Base-by-base conservation (phyloP, 2,329 filamentous ascomycete genomes). In the Endocalyx cinctus region DNA sequence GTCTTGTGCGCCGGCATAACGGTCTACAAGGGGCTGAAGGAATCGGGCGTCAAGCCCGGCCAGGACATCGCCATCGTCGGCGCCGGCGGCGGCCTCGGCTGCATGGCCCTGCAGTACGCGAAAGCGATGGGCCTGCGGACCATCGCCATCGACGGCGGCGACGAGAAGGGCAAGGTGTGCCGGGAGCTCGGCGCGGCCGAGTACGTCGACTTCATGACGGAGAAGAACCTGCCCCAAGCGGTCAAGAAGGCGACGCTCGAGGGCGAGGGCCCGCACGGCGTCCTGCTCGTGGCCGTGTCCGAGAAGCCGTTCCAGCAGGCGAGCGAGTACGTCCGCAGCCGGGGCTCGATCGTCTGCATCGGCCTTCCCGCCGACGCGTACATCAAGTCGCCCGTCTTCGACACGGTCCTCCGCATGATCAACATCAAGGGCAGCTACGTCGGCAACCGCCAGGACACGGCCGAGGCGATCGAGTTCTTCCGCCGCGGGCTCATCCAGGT, bases 291-390 rank as follows among this genome's bases (percentile, higher is more conserved):
- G 40, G 89, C 90, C 41, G 88, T 87, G 33, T 77, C 72, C 50
- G 89, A 96, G 74, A 87, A 83, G 70, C 90, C 90, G 34, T 96
- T 96, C 80, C 87, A 95, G 68, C 89, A 96, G 69, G 90, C 90
- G 26, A 80, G 86, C 29, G 81, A 77, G 63, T 95, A 96, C 64
- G 82, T 95, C 42, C 84, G 90, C 39, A 76, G 87, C 35, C 79
- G 80, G 40, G 90, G 90, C 39, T 75, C 78, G 25, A 84, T 96
- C 54, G 77, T 96, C 43, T 90, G 86, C 64, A 92, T 97, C 53
- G 90, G 89, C 54, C 71, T 96, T 17, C 90, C 90, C 5, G 82
- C 85, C 23, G 73, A 81, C 44, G 88, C 89, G 3, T 84, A 72
- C 62, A 74, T 96, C 45, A 77, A 76, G 49, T 88, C 89, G 2